These are phyloP conservation scores for Ensete glaucum DNA, from an alignment of 176 grass and related monocot genomes.

Conservation along the genomic window DNA sequence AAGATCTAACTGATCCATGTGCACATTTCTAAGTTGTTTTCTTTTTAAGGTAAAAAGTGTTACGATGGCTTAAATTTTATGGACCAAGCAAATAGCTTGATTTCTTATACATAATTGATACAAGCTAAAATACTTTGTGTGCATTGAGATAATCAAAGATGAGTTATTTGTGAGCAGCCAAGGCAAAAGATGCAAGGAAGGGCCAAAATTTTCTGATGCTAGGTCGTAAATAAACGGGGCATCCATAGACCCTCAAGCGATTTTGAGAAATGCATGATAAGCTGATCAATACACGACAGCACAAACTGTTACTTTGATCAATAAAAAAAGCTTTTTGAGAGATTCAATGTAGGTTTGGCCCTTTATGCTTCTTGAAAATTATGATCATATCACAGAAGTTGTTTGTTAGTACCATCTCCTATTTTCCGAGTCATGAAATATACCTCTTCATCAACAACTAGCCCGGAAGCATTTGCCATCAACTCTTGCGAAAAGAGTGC, in stretches of 20 bases:
- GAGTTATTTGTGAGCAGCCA: background rate
- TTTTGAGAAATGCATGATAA: background rate
- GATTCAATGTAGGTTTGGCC: background rate
- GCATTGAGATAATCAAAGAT: background rate
- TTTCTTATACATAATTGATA: background rate
- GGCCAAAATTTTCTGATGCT: background rate
- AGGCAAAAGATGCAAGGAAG: background rate
- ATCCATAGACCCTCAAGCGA: background rate
- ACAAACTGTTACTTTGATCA: background rate
- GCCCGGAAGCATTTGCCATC: constrained; percentile 59
- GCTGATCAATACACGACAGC: background rate
- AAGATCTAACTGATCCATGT: background rate
- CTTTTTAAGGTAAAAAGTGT: background rate
- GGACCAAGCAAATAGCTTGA: background rate
- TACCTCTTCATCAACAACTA: constrained; percentile 72
- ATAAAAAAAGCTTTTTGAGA: no score
- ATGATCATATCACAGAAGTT: no score
- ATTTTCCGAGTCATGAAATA: background rate
- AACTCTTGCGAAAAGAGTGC: constrained; percentile 83
- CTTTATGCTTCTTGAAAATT: no score
- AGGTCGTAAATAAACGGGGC: background rate
- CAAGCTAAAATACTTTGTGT: background rate
- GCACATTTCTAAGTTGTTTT: background rate
- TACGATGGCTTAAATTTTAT: background rate
- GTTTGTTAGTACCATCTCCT: background rate